Conservation (phyloP, 2,329 filamentous ascomycete genomes). For the Taxawa tesnikishii region DNA sequence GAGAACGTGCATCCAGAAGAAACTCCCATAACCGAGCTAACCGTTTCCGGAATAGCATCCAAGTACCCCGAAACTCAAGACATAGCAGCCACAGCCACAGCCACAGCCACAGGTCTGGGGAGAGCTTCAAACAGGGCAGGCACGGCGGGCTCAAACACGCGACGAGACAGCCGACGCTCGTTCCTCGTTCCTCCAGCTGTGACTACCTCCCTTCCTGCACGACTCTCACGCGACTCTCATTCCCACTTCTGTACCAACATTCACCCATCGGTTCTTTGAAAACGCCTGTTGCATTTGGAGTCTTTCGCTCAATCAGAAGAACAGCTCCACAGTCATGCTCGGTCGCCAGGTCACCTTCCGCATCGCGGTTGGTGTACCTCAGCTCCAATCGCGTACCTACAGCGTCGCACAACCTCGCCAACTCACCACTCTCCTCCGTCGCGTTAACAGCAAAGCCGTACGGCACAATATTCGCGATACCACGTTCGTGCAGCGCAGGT, state of each 20-base stretch:
- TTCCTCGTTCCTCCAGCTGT: not conserved
- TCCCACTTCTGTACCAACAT: not conserved
- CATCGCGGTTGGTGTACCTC: not conserved
- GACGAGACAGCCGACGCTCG: not conserved
- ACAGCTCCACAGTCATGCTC: too few relatives aligned
- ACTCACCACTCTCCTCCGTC: not conserved
- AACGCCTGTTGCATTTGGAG: not conserved
- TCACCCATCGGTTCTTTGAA: not conserved
- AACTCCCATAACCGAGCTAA: too few relatives aligned
- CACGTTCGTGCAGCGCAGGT: constrained; percentile 5
- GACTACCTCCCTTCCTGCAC: not conserved
- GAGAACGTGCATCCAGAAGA: too few relatives aligned
- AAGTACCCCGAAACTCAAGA: not conserved
- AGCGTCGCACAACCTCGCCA: not conserved
- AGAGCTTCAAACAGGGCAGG: too few relatives aligned
- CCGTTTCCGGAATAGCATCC: not conserved
- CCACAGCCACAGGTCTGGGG: too few relatives aligned
- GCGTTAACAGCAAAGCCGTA: not conserved
- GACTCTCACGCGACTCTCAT: not conserved
- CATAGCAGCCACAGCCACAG: not conserved
- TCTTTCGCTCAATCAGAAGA: too few relatives aligned
- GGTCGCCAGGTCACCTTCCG: not conserved
- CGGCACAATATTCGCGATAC: not conserved
- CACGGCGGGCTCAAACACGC: not conserved
- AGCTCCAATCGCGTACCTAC: not conserved